phyloP scores from a whole-genome alignment of 75 land plant genomes.

The Sequoiadendron giganteum region DNA sequence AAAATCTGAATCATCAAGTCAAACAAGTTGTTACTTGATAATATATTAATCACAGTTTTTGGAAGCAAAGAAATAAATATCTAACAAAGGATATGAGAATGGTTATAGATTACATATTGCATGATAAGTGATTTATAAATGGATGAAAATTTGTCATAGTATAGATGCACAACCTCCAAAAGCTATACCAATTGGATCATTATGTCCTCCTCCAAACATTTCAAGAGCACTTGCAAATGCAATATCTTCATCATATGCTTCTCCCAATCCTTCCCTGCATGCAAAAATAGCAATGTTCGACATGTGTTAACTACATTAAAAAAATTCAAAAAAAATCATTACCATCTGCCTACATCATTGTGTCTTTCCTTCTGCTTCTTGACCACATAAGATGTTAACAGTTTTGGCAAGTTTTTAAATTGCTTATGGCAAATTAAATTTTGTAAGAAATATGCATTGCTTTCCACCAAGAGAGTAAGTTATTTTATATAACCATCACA shows the following conservation, averaged over 20 bases:
- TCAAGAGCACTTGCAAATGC: constrained; percentile 96
- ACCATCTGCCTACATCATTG: not conserved
- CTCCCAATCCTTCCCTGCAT: constrained; percentile 92
- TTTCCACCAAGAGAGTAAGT: not conserved
- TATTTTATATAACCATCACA: not conserved
- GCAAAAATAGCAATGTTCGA: not conserved
- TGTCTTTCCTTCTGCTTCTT: not conserved
- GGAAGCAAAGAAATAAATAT: not conserved
- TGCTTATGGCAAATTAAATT: not conserved
- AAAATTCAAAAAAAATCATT: not conserved
- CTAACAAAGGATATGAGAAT: not conserved
- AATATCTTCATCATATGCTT: constrained; percentile 97
- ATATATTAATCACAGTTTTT: not conserved
- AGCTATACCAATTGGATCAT: constrained; percentile 98
- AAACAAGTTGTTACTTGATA: not conserved
- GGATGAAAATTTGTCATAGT: not conserved
- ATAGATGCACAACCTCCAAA: constrained; percentile 80
- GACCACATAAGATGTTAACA: not conserved
- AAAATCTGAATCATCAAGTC: not conserved
- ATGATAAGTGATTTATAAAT: not conserved
- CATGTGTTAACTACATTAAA: not conserved
- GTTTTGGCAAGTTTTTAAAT: not conserved
- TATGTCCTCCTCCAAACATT: constrained; percentile 98
- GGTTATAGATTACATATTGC: not conserved
- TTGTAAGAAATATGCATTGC: not conserved